Evolutionary conservation across 2,329 filamentous ascomycete genomes (phyloP).

Genomic region (Neopestalotiopsis sp.): DNA sequence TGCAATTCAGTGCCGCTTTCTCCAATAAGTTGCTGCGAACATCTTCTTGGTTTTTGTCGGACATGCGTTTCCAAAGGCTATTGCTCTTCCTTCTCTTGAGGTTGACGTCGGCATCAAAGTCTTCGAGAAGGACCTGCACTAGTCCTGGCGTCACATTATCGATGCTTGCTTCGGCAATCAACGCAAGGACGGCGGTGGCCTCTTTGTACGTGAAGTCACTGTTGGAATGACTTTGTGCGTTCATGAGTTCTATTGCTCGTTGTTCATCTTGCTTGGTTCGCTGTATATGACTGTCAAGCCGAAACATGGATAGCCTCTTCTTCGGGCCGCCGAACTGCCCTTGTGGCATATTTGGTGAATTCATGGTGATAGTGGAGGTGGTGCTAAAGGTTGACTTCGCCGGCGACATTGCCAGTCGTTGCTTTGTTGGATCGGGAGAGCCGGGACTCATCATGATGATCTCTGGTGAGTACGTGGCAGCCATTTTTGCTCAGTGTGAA

Average conservation of each 20-base stretch:
- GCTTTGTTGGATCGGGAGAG: not conserved
- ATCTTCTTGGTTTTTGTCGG: not conserved
- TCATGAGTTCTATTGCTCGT: constrained; percentile 5
- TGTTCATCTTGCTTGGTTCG: not conserved
- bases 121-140: constrained; percentile 1
- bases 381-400: not conserved
- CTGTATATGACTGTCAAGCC: not conserved
- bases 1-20: not conserved
- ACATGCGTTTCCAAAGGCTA: not conserved
- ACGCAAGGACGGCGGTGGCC: constrained; percentile 3
- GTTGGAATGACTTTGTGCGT: not conserved
- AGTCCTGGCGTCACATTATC: not conserved
- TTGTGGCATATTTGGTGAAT: not conserved
- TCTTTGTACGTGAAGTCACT: not conserved
- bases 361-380: not conserved
- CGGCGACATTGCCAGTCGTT: not conserved
- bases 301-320: not conserved
- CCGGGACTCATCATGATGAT: not conserved
- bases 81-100: constrained; percentile 1
- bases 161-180: not conserved
- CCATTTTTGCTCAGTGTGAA: not conserved
- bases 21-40: not conserved
- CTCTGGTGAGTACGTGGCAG: not conserved
- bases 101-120: not conserved
- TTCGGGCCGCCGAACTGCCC: not conserved